Evolutionary conservation across 108 stramenopile genomes (phyloP).

Genomic region (Conticribra weissflogii): DNA sequence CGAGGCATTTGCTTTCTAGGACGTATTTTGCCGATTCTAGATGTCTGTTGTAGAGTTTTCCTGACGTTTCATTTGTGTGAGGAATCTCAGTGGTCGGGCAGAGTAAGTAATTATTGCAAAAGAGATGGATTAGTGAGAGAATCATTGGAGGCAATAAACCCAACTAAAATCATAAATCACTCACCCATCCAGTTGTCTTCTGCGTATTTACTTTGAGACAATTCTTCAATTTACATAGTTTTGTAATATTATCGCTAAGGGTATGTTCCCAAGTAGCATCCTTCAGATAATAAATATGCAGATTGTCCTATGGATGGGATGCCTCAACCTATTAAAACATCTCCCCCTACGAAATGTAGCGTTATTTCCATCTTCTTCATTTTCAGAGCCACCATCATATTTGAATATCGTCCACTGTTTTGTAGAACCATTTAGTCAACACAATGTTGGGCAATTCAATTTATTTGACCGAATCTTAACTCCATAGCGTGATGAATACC

Average conservation of each 20-base stretch:
- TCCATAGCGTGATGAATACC: conserved; percentile 49
- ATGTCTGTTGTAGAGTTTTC: conserved; percentile 23
- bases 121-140: neutral
- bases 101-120: too few species aligned
- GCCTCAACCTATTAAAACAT: conserved; percentile 35
- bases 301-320: conserved; percentile 38
- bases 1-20: conserved; percentile 45
- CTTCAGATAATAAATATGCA: conserved; percentile 43
- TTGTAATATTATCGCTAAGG: conserved; percentile 33
- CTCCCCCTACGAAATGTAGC: conserved; percentile 11
- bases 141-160: neutral
- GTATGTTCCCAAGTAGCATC: conserved; percentile 52
- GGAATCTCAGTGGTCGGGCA: conserved; percentile 23
- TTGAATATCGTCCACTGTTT: conserved; percentile 40
- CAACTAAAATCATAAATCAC: neutral
- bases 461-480: conserved; percentile 39
- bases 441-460: conserved; percentile 49
- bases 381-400: neutral
- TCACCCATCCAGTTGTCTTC: conserved; percentile 49
- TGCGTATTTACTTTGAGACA: conserved; percentile 34
- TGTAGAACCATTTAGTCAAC: conserved; percentile 41
- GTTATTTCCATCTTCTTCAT: neutral
- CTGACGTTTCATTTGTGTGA: conserved; percentile 48
- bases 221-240: conserved; percentile 41
- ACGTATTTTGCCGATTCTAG: conserved; percentile 43